These are phyloP conservation scores for Diplotaxis tenuifolia DNA, from an alignment of 345 rosid species.

Conservation along the genomic window DNA sequence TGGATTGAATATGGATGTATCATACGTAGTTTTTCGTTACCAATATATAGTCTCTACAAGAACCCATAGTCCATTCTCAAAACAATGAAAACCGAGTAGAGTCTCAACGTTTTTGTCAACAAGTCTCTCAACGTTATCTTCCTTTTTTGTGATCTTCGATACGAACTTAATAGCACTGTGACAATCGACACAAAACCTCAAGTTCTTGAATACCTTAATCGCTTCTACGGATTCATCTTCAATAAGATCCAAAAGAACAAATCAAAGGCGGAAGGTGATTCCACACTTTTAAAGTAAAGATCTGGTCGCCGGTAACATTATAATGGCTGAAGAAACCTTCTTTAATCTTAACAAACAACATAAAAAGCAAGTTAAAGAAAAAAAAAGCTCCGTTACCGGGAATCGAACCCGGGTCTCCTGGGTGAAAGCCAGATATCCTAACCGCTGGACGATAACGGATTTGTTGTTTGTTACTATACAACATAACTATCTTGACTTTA, in stretches of 20 bases:
- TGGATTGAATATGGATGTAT: constrained; percentile 14
- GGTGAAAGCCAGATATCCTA: constrained; percentile 97
- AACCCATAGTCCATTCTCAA: constrained; percentile 76
- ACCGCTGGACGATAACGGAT: constrained; percentile 96
- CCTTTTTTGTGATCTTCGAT: constrained; percentile 61
- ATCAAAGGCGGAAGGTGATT: background rate
- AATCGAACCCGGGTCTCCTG: constrained; percentile 99
- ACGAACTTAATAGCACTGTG: constrained; percentile 81
- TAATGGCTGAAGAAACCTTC: background rate
- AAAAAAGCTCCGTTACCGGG: constrained; percentile 79
- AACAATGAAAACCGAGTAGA: constrained; percentile 75
- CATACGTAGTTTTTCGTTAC: constrained; percentile 38
- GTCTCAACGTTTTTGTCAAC: too few species aligned
- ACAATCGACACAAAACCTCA: constrained; percentile 87
- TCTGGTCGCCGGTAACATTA: constrained; percentile 16
- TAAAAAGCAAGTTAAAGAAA: background rate
- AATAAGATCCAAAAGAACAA: background rate
- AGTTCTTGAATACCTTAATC: constrained; percentile 69
- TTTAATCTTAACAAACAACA: background rate
- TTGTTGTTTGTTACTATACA: background rate
- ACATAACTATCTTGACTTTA: background rate
- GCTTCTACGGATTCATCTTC: constrained; percentile 17
- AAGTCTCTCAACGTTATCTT: constrained; percentile 72
- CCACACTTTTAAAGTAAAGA: background rate
- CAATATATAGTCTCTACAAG: constrained; percentile 71